These are phyloP conservation scores for Megacollybia marginata DNA, from an alignment of 768 basidiomycete genomes.

Conservation along the genomic window DNA sequence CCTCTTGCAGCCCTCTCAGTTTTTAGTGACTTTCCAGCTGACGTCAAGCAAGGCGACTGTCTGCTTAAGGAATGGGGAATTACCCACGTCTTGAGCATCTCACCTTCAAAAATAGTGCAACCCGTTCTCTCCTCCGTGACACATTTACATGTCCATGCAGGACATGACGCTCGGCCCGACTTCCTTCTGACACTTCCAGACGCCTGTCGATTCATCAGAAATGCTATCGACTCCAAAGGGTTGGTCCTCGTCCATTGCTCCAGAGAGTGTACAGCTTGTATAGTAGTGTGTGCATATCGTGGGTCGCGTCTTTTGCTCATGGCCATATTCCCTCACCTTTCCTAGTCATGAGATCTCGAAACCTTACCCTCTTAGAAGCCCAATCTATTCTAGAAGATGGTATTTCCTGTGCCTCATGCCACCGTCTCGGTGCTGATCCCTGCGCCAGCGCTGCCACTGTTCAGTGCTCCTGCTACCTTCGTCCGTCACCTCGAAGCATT, in stretches of 20 bases:
- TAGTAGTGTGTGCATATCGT: constrained; percentile 47
- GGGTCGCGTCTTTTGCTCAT: constrained; percentile 14
- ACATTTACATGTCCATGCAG: constrained; percentile 36
- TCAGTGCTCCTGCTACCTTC: constrained; percentile 1
- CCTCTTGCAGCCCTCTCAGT: too few relatives aligned
- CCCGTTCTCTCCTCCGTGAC: constrained; percentile 24
- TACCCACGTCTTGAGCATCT: constrained; percentile 47
- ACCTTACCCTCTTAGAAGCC: constrained; percentile 31
- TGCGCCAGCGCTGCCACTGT: not conserved
- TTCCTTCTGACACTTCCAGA: constrained; percentile 39
- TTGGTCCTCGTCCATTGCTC: constrained; percentile 47
- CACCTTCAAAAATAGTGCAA: constrained; percentile 37
- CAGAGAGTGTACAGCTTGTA: constrained; percentile 47
- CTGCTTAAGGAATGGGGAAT: constrained; percentile 43
- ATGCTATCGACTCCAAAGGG: constrained; percentile 32
- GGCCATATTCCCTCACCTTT: constrained; percentile 1
- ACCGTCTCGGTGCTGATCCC: not conserved
- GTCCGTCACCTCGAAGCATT: not conserved
- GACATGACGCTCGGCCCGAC: constrained; percentile 27
- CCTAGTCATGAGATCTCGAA: constrained; percentile 40
- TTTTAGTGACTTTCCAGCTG: constrained; percentile 48
- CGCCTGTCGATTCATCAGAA: constrained; percentile 36
- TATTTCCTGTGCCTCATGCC: constrained; percentile 6
- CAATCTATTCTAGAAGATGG: constrained; percentile 34
- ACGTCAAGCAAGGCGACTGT: constrained; percentile 39